Evolutionary conservation across 2,329 filamentous ascomycete species (phyloP).

Genomic region (Thielaviopsis euricoi): DNA sequence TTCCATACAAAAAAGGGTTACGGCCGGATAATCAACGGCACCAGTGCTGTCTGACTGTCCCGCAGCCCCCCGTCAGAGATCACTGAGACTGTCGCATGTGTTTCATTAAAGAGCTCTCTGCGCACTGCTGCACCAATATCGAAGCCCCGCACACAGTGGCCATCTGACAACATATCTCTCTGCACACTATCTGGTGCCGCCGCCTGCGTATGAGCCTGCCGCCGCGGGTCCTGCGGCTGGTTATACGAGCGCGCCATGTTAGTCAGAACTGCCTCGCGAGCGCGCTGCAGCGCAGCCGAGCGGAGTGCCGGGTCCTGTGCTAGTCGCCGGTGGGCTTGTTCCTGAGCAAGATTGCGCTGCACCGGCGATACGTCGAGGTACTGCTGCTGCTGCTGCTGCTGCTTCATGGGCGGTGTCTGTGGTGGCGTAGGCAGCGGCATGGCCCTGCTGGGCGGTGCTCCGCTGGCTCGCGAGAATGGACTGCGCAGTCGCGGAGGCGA

Average conservation of each 20-base stretch:
- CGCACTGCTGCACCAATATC: constrained; percentile 16
- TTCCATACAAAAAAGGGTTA: constrained; percentile 12
- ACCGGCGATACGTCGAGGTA: constrained; percentile 37
- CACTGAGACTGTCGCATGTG: constrained; percentile 16
- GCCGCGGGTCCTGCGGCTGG: no score
- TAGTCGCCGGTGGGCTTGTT: constrained; percentile 36
- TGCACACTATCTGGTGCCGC: background rate
- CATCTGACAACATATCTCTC: constrained; percentile 12
- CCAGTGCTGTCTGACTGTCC: constrained; percentile 36
- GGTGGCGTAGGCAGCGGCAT: background rate
- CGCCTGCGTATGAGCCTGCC: no score
- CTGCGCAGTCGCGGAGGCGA: background rate
- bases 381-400: no score
- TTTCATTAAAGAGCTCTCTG: background rate
- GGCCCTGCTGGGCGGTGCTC: background rate
- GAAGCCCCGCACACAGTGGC: constrained; percentile 14
- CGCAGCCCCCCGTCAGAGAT: constrained; percentile 28
- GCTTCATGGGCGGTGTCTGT: background rate
- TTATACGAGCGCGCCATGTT: constrained; percentile 37
- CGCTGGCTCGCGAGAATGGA: background rate
- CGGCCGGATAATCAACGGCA: constrained; percentile 44
- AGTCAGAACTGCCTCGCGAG: constrained; percentile 42
- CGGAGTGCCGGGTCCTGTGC: constrained; percentile 41
- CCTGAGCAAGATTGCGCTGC: constrained; percentile 40
- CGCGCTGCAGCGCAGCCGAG: constrained; percentile 37